Percentiles rank a stretch among this genome's conserved stretches.
These are phyloP conservation scores for Tylopilus subfusipes DNA, from an alignment of 768 basidiomycete species.

Conservation along the genomic window DNA sequence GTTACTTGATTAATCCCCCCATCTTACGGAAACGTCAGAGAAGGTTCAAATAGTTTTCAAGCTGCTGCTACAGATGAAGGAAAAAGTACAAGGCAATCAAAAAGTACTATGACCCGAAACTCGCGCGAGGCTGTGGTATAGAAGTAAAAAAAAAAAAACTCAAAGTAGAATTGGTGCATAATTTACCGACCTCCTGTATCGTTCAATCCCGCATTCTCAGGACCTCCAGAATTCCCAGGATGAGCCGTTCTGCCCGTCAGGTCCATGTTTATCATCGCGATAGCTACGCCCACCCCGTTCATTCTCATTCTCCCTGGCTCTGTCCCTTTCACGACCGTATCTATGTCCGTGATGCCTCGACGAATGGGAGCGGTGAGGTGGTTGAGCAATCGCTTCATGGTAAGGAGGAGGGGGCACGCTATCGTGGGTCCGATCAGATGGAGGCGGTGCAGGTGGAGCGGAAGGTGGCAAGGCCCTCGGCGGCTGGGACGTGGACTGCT, in stretches of 20 bases:
- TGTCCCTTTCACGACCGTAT: slow-evolving; percentile 10
- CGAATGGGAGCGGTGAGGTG: slow-evolving; percentile 14
- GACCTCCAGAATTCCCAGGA: slow-evolving; percentile 13
- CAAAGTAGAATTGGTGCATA: not conserved
- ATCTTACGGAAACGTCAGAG: not conserved
- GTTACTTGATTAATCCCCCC: not conserved
- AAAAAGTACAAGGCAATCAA: not conserved
- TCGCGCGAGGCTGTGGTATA: slow-evolving; percentile 5
- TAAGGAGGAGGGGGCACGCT: slow-evolving; percentile 21
- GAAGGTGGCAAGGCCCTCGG: slow-evolving; percentile 10
- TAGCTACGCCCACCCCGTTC: not conserved
- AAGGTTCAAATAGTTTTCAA: not conserved
- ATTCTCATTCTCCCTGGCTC: slow-evolving; percentile 1
- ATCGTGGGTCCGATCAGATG: not conserved
- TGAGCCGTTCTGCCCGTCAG: slow-evolving; percentile 5
- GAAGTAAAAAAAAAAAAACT: not conserved
- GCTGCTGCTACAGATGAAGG: not conserved
- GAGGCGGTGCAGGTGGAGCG: slow-evolving; percentile 1
- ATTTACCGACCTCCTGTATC: not conserved
- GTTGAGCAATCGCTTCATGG: slow-evolving; percentile 13
- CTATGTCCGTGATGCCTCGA: slow-evolving; percentile 17
- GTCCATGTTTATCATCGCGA: slow-evolving; percentile 5
- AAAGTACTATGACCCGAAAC: not conserved
- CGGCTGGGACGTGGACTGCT: slow-evolving; percentile 30
- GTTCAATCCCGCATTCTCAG: not conserved